Conservation (phyloP, 2,329 filamentous ascomycete species). For the Nannizzia gypsea region DNA sequence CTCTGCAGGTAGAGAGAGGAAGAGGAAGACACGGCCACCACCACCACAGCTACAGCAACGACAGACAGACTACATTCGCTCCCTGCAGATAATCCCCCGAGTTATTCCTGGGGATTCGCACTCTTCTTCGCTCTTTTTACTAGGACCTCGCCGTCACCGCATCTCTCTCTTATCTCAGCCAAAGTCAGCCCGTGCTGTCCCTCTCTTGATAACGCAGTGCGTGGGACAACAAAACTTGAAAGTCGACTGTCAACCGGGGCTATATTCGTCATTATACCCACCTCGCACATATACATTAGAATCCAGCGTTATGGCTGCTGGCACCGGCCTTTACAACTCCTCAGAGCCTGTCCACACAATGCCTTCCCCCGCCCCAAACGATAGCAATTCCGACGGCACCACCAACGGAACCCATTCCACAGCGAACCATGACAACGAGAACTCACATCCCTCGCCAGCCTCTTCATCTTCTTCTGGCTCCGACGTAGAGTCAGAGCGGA, state of each 20-base stretch:
- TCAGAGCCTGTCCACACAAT: constrained; percentile 29
- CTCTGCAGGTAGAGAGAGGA: background rate
- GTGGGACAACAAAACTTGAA: too few species aligned
- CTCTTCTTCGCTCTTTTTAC: background rate
- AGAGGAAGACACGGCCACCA: background rate
- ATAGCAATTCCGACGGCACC: constrained; percentile 14
- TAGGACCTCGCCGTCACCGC: background rate
- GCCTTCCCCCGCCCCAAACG: constrained; percentile 26
- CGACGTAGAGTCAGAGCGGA: constrained; percentile 36
- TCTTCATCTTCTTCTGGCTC: constrained; percentile 39
- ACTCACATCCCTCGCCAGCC: constrained; percentile 22
- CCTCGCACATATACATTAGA: too few species aligned
- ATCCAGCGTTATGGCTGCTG: constrained; percentile 24
- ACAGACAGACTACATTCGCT: background rate
- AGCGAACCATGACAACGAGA: background rate
- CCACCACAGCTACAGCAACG: background rate
- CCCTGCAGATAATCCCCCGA: background rate
- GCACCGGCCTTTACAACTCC: constrained; percentile 24
- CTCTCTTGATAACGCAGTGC: background rate
- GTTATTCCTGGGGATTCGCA: background rate
- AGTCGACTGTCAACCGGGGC: background rate
- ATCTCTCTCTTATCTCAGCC: background rate
- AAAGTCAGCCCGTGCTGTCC: background rate
- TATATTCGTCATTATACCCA: background rate
- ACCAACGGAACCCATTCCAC: background rate